Percentiles rank a stretch among this genome's conserved stretches.
Evolutionary conservation across 305 asterid genomes (phyloP).

Genomic region (Petunia hybrid): DNA sequence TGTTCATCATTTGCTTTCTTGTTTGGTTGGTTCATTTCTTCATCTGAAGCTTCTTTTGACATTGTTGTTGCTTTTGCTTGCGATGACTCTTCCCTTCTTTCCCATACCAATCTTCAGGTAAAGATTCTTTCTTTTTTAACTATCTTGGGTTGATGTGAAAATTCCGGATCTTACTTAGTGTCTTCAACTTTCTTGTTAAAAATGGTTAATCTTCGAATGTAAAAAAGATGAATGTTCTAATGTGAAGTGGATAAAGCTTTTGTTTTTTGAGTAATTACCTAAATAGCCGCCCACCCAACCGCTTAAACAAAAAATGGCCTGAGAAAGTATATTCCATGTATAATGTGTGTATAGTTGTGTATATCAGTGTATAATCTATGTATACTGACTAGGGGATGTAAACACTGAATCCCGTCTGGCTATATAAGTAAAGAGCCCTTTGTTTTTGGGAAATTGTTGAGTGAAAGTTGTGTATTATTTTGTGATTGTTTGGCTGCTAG

Average conservation of each 20-base stretch:
- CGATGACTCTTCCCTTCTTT: constrained; percentile 50
- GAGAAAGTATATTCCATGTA: no score
- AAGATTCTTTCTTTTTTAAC: not conserved
- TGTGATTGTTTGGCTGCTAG: not conserved
- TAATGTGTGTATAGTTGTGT: no score
- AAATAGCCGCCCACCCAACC: no score
- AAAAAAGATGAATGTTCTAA: not conserved
- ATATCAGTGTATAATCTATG: no score
- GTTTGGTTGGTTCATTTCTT: constrained; percentile 81
- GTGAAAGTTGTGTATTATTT: not conserved
- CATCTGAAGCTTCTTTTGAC: constrained; percentile 65
- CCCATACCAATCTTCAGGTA: constrained; percentile 66
- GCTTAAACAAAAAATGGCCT: no score
- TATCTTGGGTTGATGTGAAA: not conserved
- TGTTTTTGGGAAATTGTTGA: not conserved
- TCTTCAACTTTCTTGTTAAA: not conserved
- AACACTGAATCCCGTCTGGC: no score
- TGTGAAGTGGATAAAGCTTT: not conserved
- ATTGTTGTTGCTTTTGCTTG: constrained; percentile 74
- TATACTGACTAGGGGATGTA: no score
- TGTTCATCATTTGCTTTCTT: constrained; percentile 43
- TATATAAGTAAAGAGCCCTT: no score
- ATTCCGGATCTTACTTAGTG: not conserved
- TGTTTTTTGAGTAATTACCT: not conserved
- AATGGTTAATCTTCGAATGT: constrained; percentile 1